phyloP scores from a whole-genome alignment of 2,329 filamentous ascomycete species.

The Ceratocystis diversiconidia region DNA sequence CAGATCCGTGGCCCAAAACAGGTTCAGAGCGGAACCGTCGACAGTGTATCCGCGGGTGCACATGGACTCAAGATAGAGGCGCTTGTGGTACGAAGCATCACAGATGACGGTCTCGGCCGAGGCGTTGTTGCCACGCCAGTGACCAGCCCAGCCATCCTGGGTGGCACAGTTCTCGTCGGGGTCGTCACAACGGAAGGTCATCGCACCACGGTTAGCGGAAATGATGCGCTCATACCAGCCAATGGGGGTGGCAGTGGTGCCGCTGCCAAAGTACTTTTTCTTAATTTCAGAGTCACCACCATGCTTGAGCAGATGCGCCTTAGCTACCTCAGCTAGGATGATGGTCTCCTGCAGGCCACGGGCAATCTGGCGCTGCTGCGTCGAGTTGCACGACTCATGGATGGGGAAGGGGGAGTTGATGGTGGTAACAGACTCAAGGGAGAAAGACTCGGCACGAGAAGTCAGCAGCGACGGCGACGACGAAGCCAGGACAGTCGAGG shows the following conservation, averaged over 20 bases:
- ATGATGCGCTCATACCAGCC: conserved; percentile 50
- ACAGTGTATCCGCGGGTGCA: conserved; percentile 52
- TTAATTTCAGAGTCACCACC: conserved; percentile 45
- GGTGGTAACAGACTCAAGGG: background rate
- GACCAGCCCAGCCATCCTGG: conserved; percentile 45
- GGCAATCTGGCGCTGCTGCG: conserved; percentile 41
- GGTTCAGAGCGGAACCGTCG: conserved; percentile 39
- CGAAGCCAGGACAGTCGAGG: background rate
- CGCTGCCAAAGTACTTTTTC: conserved; percentile 52
- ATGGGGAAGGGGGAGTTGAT: conserved; percentile 25
- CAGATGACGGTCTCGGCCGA: conserved; percentile 58
- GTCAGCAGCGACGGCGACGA: background rate
- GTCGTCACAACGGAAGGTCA: conserved; percentile 55
- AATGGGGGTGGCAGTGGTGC: conserved; percentile 40
- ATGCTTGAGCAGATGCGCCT: conserved; percentile 44
- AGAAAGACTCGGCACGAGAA: background rate
- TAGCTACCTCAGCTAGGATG: conserved; percentile 44
- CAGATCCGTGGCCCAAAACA: conserved; percentile 52
- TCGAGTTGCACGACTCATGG: conserved; percentile 52
- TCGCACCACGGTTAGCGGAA: conserved; percentile 39
- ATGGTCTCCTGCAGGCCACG: conserved; percentile 45
- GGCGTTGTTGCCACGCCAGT: conserved; percentile 52
- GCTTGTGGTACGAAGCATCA: conserved; percentile 43
- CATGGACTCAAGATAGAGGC: conserved; percentile 42
- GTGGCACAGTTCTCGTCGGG: conserved; percentile 48